Evolutionary conservation across 306 rosid species (phyloP), one percentile per base, ranked within the genome.

Genomic region (Cajanus cajan): DNA sequence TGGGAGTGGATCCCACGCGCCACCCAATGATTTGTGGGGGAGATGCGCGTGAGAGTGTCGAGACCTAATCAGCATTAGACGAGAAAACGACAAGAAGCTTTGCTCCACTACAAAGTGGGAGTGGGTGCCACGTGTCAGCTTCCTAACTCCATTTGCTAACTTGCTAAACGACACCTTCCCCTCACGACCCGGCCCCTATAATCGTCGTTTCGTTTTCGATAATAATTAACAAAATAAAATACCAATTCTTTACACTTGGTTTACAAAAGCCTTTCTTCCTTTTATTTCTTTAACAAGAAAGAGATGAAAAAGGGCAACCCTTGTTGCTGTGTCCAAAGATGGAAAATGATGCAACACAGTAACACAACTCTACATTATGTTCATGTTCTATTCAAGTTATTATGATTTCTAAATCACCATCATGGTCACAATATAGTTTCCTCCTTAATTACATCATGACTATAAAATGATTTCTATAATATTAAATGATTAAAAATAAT

Each of bases 61-160:
- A 75, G 77, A 74, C 84, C 78, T 78, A 84, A 78, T 82, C 73
- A 50, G 40, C 36, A 39, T 54, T 13, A 21, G 55, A 52, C 9
- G 57, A 3, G 70, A 82, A 82, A 79, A 79, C 85, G 89, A 86
- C 86, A 63, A 55, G 24, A 39, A 36, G 44, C 51, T 52, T 63
- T 63, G 69, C 77, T 67, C 82, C 86, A 85, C 80, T 80, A 62
- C 2, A 75, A 84, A 28, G 47, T 69, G 40, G 86, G 83, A 80
- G 89, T 88, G 90, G 72, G 28, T 22, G 86, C 83, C 79, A 90
- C 87, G 89, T 92, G 95, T 85, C 85, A 62, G 37, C 83, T 71
- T 89, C 87, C 88, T 66, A 92, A 90, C 95, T 88, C 33, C 71
- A 57, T 84, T 76, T 67, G 78, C 59, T 73, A 61, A 76, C 89